Evolutionary conservation across 371 early-diverging fungal genomes (phyloP).

Genomic region (Rhizomucor pusillus): DNA sequence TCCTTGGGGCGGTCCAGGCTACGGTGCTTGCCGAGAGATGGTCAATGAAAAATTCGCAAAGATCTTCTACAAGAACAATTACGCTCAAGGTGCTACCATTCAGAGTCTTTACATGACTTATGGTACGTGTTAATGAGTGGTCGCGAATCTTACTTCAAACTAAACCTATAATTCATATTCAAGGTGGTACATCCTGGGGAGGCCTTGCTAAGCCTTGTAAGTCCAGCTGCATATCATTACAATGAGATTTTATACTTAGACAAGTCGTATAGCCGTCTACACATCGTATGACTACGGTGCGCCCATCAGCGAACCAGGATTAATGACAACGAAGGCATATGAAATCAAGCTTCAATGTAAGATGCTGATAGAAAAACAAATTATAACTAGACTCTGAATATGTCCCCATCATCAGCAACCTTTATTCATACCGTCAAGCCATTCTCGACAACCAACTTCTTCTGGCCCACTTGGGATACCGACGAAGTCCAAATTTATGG

Average conservation of each 20-base stretch:
- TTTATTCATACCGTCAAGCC: slow-evolving; percentile 19
- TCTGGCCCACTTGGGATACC: slow-evolving; percentile 5
- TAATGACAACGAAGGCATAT: slow-evolving; percentile 15
- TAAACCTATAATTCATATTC: background rate
- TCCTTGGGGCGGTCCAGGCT: slow-evolving; percentile 13
- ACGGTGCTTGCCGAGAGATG: slow-evolving; percentile 5
- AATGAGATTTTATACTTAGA: background rate
- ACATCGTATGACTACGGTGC: slow-evolving; percentile 27
- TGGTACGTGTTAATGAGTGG: background rate
- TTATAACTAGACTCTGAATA: background rate
- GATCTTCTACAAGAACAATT: slow-evolving; percentile 15
- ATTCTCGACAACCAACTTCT: slow-evolving; percentile 11
- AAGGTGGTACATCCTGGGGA: slow-evolving; percentile 19
- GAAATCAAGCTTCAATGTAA: slow-evolving; percentile 21
- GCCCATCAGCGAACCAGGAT: slow-evolving; percentile 20
- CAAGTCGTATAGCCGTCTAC: slow-evolving; percentile 5
- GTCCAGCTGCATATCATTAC: too few relatives aligned
- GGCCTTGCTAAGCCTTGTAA: slow-evolving; percentile 14
- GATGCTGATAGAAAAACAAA: background rate
- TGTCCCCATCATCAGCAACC: slow-evolving; percentile 5
- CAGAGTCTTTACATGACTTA: slow-evolving; percentile 14
- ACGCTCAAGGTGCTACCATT: slow-evolving; percentile 10
- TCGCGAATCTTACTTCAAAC: background rate
- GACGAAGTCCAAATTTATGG: slow-evolving; percentile 11
- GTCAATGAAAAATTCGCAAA: slow-evolving; percentile 15